Conservation (phyloP, 371 early-diverging fungal species). For the Apophysomyces sp. region DNA sequence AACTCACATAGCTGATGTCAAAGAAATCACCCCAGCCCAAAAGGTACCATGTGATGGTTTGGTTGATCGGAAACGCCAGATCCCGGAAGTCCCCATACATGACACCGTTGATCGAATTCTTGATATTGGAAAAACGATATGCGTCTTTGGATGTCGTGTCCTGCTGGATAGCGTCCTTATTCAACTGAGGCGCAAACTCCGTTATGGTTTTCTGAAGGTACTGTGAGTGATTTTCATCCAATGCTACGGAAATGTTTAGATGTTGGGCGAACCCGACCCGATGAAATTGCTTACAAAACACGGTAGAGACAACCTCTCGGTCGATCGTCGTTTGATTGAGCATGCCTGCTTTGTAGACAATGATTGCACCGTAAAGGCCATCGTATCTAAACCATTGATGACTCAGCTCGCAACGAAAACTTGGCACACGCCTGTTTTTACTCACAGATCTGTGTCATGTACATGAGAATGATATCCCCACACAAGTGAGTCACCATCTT, state of each 20-base stretch:
- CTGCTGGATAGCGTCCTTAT: constrained; percentile 3
- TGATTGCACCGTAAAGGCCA: constrained; percentile 49
- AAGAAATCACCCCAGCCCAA: constrained; percentile 43
- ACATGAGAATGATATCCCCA: constrained; percentile 59
- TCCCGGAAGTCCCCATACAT: constrained; percentile 24
- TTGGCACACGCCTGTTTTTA: background rate
- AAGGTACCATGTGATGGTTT: constrained; percentile 32
- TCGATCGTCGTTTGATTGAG: constrained; percentile 17
- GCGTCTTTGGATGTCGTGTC: constrained; percentile 1
- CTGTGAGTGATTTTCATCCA: constrained; percentile 40
- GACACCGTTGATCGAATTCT: constrained; percentile 37
- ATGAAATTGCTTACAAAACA: constrained; percentile 27
- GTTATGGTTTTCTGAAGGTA: constrained; percentile 29
- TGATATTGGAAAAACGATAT: constrained; percentile 24
- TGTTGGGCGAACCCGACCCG: background rate
- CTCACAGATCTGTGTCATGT: constrained; percentile 40
- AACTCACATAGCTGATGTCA: constrained; percentile 30
- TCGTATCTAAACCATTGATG: constrained; percentile 20
- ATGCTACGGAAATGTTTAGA: constrained; percentile 11
- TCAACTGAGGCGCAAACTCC: constrained; percentile 5
- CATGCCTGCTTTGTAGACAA: constrained; percentile 40
- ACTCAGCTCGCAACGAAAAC: background rate
- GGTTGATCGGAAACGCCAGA: constrained; percentile 12
- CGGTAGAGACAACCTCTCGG: constrained; percentile 35
- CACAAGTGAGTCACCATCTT: constrained; percentile 40